Conservation (phyloP, 2,329 filamentous ascomycete genomes). For the Penicillium sp. region DNA sequence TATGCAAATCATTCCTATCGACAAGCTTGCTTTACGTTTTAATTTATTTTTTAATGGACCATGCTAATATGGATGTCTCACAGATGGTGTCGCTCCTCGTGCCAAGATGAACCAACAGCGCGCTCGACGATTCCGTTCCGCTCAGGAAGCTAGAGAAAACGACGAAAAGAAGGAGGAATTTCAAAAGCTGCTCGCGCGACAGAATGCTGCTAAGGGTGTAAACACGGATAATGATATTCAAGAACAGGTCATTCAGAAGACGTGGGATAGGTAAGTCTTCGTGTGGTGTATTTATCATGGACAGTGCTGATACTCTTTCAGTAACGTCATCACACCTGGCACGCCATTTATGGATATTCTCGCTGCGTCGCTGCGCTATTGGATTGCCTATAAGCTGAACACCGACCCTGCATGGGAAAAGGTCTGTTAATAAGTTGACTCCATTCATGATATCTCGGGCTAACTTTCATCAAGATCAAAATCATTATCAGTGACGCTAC, state of each 20-base stretch:
- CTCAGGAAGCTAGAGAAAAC: conserved; percentile 91
- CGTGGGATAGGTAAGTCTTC: conserved; percentile 63
- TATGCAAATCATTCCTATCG: conserved; percentile 32
- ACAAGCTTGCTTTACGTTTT: not conserved
- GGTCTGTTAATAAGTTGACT: conserved; percentile 26
- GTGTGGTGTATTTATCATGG: not conserved
- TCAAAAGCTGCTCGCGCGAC: conserved; percentile 74
- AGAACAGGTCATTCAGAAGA: conserved; percentile 69
- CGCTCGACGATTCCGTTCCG: conserved; percentile 88
- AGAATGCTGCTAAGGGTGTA: conserved; percentile 56
- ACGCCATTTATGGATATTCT: conserved; percentile 99
- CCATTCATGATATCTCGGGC: conserved; percentile 12
- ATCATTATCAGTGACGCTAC: conserved; percentile 98
- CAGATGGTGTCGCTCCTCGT: conserved; percentile 92
- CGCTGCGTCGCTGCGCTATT: conserved; percentile 84
- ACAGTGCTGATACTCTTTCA: conserved; percentile 24
- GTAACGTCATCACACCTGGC: conserved; percentile 83
- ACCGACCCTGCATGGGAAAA: conserved; percentile 94
- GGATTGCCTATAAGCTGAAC: conserved; percentile 96
- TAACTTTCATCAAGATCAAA: conserved; percentile 59
- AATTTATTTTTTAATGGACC: not conserved
- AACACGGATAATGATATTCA: conserved; percentile 59
- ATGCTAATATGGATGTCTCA: conserved; percentile 23
- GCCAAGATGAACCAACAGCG: conserved; percentile 99
- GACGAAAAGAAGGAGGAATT: conserved; percentile 87